phyloP scores from a whole-genome alignment of 169 alveolate genomes.

The Eimeria tenella region DNA sequence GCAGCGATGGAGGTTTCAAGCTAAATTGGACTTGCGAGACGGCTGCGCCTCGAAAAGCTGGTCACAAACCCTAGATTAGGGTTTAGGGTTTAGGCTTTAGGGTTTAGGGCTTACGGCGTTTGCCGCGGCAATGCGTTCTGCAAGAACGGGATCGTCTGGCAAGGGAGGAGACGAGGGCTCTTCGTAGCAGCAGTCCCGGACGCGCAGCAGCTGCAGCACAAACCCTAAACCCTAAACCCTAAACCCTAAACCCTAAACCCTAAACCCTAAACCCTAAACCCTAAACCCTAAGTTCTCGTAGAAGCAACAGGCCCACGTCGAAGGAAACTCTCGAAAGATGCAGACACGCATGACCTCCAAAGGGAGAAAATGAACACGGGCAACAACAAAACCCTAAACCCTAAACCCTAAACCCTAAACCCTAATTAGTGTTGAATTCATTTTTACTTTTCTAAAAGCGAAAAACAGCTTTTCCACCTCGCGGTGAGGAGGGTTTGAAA shows the following conservation, averaged over 20 bases:
- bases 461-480: slow-evolving; percentile 4
- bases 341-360: too few species aligned
- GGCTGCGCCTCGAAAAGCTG: background rate
- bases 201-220: slow-evolving; percentile 13
- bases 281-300: background rate
- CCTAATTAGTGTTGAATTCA: background rate
- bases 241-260: slow-evolving; percentile 7
- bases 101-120: slow-evolving; percentile 41
- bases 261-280: slow-evolving; percentile 6
- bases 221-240: background rate
- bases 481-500: background rate
- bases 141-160: background rate
- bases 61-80: background rate
- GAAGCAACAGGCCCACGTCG: too few species aligned
- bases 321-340: background rate
- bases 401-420: slow-evolving; percentile 36
- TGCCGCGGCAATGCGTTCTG: background rate
- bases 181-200: background rate
- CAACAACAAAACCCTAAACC: background rate
- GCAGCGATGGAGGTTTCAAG: too few species aligned
- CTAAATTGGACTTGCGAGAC: background rate
- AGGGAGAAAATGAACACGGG: background rate
- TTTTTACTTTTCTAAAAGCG: background rate
- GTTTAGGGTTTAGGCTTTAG: background rate
- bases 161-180: background rate